These are phyloP conservation scores for Lathyrus oleraceus DNA, from an alignment of 306 rosid species.

Conservation along the genomic window DNA sequence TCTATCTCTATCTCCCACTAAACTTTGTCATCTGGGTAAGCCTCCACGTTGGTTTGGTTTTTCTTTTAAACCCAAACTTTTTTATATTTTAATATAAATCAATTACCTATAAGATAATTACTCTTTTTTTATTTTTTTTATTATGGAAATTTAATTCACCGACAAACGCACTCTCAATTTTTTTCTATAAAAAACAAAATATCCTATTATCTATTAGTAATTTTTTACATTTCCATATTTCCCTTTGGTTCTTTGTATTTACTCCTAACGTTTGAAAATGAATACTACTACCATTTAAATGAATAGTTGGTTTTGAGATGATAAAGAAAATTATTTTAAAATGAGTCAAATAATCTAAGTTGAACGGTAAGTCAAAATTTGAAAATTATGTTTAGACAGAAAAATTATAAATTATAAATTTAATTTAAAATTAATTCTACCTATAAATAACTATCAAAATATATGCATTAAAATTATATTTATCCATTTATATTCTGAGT, in stretches of 20 bases:
- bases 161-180: slow-evolving; percentile 37
- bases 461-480: no score
- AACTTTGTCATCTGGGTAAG: slow-evolving; percentile 60
- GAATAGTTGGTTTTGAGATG: no score
- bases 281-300: no score
- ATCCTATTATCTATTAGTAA: not conserved
- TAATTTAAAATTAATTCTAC: no score
- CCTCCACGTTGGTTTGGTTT: slow-evolving; percentile 63
- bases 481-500: no score
- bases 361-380: no score
- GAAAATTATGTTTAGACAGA: no score
- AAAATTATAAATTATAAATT: no score
- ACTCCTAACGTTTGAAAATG: no score
- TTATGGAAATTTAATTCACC: slow-evolving; percentile 46
- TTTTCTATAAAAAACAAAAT: not conserved
- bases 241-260: not conserved
- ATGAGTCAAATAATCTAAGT: no score
- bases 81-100: slow-evolving; percentile 28
- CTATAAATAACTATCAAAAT: no score
- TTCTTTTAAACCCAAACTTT: not conserved
- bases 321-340: no score
- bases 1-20: slow-evolving; percentile 39
- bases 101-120: slow-evolving; percentile 4
- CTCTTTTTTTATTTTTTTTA: not conserved
- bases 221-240: not conserved